Conservation (phyloP, 495 filamentous ascomycete genomes). For the Tuber calosporum region DNA sequence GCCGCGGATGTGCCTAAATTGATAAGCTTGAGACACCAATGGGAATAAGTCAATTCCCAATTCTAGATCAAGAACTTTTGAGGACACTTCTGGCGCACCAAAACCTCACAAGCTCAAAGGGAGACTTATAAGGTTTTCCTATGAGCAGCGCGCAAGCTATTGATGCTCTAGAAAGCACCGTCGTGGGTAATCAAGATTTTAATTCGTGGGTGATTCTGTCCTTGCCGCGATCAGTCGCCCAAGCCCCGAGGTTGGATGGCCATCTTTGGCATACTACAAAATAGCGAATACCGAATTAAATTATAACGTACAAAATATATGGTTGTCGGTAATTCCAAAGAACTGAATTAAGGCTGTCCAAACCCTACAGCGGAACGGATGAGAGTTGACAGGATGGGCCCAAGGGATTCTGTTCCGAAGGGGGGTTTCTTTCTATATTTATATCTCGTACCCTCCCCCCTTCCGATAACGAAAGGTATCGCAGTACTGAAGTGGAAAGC, state of each 20-base stretch:
- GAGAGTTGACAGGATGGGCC: neutral
- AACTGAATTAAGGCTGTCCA: neutral
- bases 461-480: neutral
- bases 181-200: conserved; percentile 14
- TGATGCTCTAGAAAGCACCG: conserved; percentile 16
- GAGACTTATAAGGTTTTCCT: neutral
- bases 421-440: conserved; percentile 2
- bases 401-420: neutral
- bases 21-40: conserved; percentile 1
- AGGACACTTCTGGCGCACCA: neutral
- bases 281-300: neutral
- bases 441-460: neutral
- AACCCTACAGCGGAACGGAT: neutral
- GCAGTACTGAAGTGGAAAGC: neutral
- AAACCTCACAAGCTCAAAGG: neutral
- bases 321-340: neutral
- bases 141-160: conserved; percentile 9
- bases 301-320: conserved; percentile 3
- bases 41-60: neutral
- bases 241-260: neutral
- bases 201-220: neutral
- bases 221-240: neutral
- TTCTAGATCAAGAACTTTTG: neutral
- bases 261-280: neutral
- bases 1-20: neutral